Percentiles rank a stretch among this genome's conserved stretches.
Conservation (phyloP, 148 eudicot species). For the Fagopyrum homotropicum region DNA sequence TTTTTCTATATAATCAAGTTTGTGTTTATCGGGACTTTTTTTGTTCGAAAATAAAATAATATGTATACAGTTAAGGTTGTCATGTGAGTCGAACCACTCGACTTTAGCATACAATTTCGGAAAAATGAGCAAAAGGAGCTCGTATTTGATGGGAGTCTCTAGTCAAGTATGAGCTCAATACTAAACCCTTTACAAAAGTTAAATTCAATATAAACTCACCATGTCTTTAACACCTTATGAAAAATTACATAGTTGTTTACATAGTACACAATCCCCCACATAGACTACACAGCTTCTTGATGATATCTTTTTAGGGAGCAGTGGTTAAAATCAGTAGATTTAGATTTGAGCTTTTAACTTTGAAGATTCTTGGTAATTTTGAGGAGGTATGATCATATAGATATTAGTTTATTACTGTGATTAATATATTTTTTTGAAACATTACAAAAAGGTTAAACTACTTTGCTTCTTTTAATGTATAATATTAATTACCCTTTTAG, state of each 20-base stretch:
- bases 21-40: no score
- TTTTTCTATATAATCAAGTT: no score
- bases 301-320: constrained; percentile 26
- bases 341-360: constrained; percentile 47
- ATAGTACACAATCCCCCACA: constrained; percentile 11
- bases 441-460: background rate
- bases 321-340: constrained; percentile 48
- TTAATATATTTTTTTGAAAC: background rate
- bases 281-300: constrained; percentile 5
- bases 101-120: no score
- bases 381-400: constrained; percentile 10
- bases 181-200: no score
- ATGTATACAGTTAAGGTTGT: no score
- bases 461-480: background rate
- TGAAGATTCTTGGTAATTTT: constrained; percentile 43
- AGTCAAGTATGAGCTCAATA: no score
- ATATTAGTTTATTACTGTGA: background rate
- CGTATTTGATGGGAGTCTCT: no score
- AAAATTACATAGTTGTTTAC: constrained; percentile 7
- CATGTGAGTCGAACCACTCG: no score
- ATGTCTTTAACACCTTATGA: background rate
- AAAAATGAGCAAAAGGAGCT: no score
- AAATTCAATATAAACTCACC: background rate
- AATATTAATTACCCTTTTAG: background rate
- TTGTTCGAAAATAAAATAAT: no score